These are phyloP conservation scores for Pseudocercospora musae DNA, from an alignment of 2,329 filamentous ascomycete species.

Conservation along the genomic window DNA sequence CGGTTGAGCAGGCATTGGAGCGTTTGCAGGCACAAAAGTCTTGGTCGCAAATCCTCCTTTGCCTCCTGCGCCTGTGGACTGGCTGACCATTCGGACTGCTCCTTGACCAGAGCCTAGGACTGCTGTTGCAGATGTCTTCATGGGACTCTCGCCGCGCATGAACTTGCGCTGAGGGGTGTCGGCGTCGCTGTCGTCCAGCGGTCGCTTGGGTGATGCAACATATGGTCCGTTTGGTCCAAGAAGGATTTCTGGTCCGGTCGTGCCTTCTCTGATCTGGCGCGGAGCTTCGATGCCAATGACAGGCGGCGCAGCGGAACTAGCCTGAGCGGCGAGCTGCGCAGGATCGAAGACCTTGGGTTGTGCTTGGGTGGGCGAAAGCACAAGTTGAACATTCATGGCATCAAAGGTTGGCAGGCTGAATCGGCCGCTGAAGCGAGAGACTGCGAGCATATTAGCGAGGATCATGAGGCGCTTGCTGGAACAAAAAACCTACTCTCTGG, in stretches of 20 bases:
- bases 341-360: slow-evolving; percentile 40
- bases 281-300: slow-evolving; percentile 21
- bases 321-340: slow-evolving; percentile 17
- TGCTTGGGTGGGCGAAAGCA: slow-evolving; percentile 82
- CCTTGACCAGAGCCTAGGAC: background rate
- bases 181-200: slow-evolving; percentile 57
- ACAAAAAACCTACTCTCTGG: slow-evolving; percentile 57
- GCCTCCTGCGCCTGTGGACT: slow-evolving; percentile 18
- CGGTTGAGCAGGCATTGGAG: slow-evolving; percentile 42
- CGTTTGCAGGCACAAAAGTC: slow-evolving; percentile 29
- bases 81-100: slow-evolving; percentile 50
- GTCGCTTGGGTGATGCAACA: slow-evolving; percentile 46
- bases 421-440: slow-evolving; percentile 67
- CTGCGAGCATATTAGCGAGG: background rate
- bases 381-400: slow-evolving; percentile 73
- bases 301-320: slow-evolving; percentile 9
- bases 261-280: slow-evolving; percentile 10
- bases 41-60: slow-evolving; percentile 34
- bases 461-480: background rate
- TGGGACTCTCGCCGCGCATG: slow-evolving; percentile 80
- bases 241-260: slow-evolving; percentile 21
- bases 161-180: slow-evolving; percentile 78
- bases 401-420: slow-evolving; percentile 71
- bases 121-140: slow-evolving; percentile 85
- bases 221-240: slow-evolving; percentile 36